These are phyloP conservation scores for Collybiopsis confluens DNA, from an alignment of 768 basidiomycete genomes.

Conservation along the genomic window DNA sequence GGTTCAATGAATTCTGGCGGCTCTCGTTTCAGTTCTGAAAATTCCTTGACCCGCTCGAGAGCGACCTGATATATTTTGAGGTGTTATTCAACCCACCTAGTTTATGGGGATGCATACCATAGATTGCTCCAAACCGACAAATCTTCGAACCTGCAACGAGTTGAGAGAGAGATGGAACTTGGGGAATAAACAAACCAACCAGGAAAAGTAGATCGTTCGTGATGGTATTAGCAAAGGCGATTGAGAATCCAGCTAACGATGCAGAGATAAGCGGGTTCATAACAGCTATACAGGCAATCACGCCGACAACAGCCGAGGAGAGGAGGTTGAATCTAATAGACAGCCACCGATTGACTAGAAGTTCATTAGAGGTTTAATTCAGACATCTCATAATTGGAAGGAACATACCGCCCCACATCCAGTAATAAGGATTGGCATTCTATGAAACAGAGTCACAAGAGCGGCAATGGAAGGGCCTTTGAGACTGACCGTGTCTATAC, in stretches of 20 bases:
- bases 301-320: constrained; percentile 67
- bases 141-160: constrained; percentile 55
- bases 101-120: constrained; percentile 51
- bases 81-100: not conserved
- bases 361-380: constrained; percentile 6
- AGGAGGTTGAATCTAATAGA: constrained; percentile 84
- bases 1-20: constrained; percentile 84
- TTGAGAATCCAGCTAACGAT: constrained; percentile 79
- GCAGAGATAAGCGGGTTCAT: constrained; percentile 71
- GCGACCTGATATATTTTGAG: constrained; percentile 49
- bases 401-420: constrained; percentile 81
- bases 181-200: constrained; percentile 27
- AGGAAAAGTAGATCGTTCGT: constrained; percentile 68
- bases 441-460: constrained; percentile 27
- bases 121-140: constrained; percentile 86
- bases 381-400: not conserved
- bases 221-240: constrained; percentile 79
- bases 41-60: constrained; percentile 88
- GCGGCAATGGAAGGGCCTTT: not conserved
- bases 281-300: constrained; percentile 65
- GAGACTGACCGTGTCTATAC: constrained; percentile 67
- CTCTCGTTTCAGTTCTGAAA: constrained; percentile 74
- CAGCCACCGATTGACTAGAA: constrained; percentile 83
- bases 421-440: constrained; percentile 51
- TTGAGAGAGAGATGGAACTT: not conserved